These are phyloP conservation scores for Populus tomentosa DNA, from an alignment of 441 rosid species.

Conservation along the genomic window DNA sequence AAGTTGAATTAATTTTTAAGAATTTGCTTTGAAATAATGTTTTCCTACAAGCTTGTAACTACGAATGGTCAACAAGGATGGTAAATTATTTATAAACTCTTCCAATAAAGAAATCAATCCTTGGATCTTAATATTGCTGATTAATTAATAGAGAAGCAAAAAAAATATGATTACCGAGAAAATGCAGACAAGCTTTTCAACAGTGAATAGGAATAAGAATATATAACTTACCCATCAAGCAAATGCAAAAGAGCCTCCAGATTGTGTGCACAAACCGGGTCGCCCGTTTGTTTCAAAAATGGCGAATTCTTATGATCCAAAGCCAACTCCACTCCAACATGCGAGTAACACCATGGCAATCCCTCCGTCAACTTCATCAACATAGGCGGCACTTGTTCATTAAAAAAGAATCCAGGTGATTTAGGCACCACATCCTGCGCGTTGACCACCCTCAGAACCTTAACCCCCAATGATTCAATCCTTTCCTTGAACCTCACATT, in stretches of 20 bases:
- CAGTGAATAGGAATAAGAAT: neutral
- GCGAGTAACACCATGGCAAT: slow-evolving; percentile 82
- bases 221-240: slow-evolving; percentile 73
- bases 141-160: neutral
- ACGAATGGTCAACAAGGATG: no score
- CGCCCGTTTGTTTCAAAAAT: slow-evolving; percentile 49
- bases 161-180: neutral
- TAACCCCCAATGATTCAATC: slow-evolving; percentile 54
- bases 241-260: slow-evolving; percentile 78
- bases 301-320: slow-evolving; percentile 65
- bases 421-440: slow-evolving; percentile 64
- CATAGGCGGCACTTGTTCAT: slow-evolving; percentile 42
- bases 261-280: slow-evolving; percentile 58
- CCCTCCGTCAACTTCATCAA: slow-evolving; percentile 49
- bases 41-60: no score
- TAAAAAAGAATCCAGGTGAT: slow-evolving; percentile 65
- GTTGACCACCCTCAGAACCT: slow-evolving; percentile 65
- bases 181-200: neutral
- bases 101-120: no score
- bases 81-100: no score
- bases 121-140: neutral
- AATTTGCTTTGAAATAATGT: no score
- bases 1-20: no score
- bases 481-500: slow-evolving; percentile 42
- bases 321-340: slow-evolving; percentile 72